Evolutionary conservation across 495 filamentous ascomycete species (phyloP).

Genomic region (Neurospora sp.): DNA sequence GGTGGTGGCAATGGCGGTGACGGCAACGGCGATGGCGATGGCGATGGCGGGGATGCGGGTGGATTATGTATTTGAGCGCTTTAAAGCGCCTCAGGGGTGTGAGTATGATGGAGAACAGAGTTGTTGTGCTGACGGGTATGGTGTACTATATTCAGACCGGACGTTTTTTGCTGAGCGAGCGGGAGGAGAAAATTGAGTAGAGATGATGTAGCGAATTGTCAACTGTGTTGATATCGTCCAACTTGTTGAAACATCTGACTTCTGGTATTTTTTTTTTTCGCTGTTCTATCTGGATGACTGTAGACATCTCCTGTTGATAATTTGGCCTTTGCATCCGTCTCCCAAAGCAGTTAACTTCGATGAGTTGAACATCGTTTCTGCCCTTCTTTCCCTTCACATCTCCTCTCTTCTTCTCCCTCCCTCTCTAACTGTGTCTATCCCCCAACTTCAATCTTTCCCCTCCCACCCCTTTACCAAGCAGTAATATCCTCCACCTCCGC

Average conservation of each 20-base stretch:
- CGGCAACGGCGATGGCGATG: too few relatives aligned
- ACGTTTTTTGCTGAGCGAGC: neutral
- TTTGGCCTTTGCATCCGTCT: neutral
- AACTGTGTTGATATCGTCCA: neutral
- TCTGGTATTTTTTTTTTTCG: neutral
- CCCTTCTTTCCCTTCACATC: neutral
- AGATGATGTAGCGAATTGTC: neutral
- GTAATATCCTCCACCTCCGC: slow-evolving; percentile 96
- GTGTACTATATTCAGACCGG: too few relatives aligned
- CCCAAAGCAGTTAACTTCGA: neutral
- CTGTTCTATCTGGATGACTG: neutral
- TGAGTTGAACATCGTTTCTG: neutral
- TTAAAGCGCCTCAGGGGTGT: too few relatives aligned
- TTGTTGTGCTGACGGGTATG: too few relatives aligned
- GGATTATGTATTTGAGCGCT: too few relatives aligned
- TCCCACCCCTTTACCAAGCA: slow-evolving; percentile 56
- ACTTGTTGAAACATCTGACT: neutral
- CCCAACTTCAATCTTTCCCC: neutral
- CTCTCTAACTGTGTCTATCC: too few relatives aligned
- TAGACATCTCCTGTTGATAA: neutral
- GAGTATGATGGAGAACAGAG: too few relatives aligned
- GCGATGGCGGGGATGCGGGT: too few relatives aligned
- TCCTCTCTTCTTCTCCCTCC: neutral
- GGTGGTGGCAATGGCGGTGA: too few relatives aligned
- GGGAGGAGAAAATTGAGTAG: too few relatives aligned